Percentiles rank a stretch among this genome's conserved stretches.
phyloP scores from a whole-genome alignment of 2,329 filamentous ascomycete species.

The Claviceps purpurea region DNA sequence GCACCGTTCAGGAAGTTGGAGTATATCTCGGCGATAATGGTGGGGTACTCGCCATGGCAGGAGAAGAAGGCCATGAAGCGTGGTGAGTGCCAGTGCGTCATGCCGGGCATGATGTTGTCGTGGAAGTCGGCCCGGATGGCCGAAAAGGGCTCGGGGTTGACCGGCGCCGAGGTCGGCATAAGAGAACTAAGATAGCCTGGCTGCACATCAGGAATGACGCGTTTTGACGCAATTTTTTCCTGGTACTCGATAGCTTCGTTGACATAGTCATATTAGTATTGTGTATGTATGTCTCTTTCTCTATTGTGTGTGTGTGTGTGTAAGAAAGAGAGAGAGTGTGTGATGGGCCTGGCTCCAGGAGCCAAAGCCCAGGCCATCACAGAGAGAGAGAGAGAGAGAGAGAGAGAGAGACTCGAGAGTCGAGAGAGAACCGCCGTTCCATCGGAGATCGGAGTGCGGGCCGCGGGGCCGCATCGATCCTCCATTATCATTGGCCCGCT shows the following conservation, averaged over 20 bases:
- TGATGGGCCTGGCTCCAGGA: no score
- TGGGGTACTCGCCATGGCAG: constrained; percentile 66
- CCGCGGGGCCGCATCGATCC: no score
- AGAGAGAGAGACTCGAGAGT: no score
- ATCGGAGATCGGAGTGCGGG: no score
- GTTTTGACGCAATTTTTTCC: constrained; percentile 53
- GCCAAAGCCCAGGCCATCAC: no score
- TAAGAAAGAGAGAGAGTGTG: neutral
- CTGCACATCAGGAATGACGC: constrained; percentile 63
- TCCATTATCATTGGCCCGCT: no score
- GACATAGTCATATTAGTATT: no score
- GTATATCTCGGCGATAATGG: constrained; percentile 87
- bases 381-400: no score
- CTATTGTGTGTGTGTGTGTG: no score
- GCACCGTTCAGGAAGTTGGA: constrained; percentile 77
- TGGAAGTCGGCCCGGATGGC: constrained; percentile 76
- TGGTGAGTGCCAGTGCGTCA: constrained; percentile 90
- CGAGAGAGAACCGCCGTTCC: no score
- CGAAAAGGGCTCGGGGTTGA: constrained; percentile 58
- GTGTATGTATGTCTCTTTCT: no score
- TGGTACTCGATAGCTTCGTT: constrained; percentile 68
- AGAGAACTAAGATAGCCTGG: constrained; percentile 78
- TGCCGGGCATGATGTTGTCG: constrained; percentile 73
- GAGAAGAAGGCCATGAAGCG: constrained; percentile 97
- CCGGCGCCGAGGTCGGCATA: constrained; percentile 54